Percentiles rank a stretch among this genome's conserved stretches.
Evolutionary conservation across 768 basidiomycete species (phyloP).

Genomic region (Astraeus odoratus): DNA sequence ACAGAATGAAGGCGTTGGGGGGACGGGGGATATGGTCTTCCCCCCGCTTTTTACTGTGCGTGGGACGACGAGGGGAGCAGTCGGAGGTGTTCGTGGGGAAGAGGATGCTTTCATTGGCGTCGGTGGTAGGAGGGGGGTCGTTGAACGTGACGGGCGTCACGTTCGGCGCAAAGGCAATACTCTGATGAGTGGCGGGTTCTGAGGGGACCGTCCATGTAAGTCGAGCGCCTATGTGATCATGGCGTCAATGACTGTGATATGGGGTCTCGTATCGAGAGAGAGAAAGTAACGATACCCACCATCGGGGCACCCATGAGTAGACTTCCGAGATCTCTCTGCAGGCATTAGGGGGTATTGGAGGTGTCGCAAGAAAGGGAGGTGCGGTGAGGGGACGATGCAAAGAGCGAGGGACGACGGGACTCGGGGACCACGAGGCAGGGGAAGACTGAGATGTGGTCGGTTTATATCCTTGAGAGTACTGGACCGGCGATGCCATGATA

Average conservation of each 20-base stretch:
- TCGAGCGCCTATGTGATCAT: constrained; percentile 29
- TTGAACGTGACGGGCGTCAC: constrained; percentile 54
- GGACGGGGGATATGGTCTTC: constrained; percentile 77
- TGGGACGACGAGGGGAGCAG: constrained; percentile 33
- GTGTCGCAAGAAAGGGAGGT: neutral
- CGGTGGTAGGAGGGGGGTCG: constrained; percentile 35
- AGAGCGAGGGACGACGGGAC: neutral
- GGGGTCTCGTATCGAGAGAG: neutral
- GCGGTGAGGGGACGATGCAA: neutral
- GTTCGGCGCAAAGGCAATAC: constrained; percentile 51
- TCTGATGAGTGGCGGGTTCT: constrained; percentile 32
- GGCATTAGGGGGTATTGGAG: neutral
- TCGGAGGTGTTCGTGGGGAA: constrained; percentile 47
- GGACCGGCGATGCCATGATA: neutral
- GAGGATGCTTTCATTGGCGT: constrained; percentile 41
- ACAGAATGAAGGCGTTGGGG: constrained; percentile 83
- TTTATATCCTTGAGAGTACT: neutral
- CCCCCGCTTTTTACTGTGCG: constrained; percentile 64
- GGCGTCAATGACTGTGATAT: constrained; percentile 4
- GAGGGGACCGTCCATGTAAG: constrained; percentile 41
- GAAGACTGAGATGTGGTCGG: neutral
- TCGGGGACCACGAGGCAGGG: neutral
- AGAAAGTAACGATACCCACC: neutral
- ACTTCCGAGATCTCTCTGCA: neutral
- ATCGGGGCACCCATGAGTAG: neutral